These are phyloP conservation scores for Scutellaria galericulata DNA, from an alignment of 257 asterid species.

Conservation along the genomic window DNA sequence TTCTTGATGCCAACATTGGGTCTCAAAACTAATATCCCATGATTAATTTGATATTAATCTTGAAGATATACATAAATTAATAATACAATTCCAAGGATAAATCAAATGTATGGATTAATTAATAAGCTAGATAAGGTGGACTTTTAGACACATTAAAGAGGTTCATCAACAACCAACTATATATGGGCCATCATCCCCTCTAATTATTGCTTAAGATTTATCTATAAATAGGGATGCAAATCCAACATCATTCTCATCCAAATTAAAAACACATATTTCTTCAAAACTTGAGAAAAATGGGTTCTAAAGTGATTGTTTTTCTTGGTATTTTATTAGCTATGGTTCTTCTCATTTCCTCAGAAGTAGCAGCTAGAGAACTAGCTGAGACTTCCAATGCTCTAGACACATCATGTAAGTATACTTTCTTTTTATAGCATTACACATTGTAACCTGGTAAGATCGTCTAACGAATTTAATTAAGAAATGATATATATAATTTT, in stretches of 20 bases:
- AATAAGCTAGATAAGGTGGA: no score
- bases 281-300: slow-evolving; percentile 23
- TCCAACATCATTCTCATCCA: slow-evolving; percentile 22
- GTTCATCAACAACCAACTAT: no score
- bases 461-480: background rate
- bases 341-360: slow-evolving; percentile 31
- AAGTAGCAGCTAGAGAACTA: slow-evolving; percentile 29
- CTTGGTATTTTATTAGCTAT: slow-evolving; percentile 19
- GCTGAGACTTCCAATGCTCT: slow-evolving; percentile 11
- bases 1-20: no score
- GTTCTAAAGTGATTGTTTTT: slow-evolving; percentile 29
- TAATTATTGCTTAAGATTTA: slow-evolving; percentile 13
- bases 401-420: slow-evolving; percentile 3
- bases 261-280: background rate
- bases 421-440: background rate
- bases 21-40: no score
- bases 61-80: no score
- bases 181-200: no score
- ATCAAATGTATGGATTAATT: no score
- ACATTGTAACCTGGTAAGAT: background rate
- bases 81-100: no score
- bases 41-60: no score
- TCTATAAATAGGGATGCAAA: slow-evolving; percentile 29
- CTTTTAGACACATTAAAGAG: no score
- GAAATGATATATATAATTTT: background rate